Evolutionary conservation across 805 yeast species (phyloP), one percentile per base, ranked within the genome.

Genomic region (Wickerhamomyces strasburgensis): DNA sequence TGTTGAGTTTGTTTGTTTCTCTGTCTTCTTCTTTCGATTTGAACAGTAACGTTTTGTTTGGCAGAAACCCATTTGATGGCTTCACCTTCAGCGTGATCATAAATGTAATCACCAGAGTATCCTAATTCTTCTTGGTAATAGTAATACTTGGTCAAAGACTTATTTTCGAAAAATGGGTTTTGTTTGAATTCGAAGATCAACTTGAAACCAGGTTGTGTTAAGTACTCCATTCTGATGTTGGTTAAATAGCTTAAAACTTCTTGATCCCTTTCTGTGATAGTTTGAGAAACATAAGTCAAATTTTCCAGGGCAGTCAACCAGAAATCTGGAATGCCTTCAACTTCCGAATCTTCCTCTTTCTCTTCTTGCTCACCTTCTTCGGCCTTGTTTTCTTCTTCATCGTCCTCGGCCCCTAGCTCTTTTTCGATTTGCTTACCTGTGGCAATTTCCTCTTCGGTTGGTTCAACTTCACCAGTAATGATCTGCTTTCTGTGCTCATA

Each of bases 301-400:
- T 89, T 93, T 61, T 84, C 90, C 62, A 93, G 68, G 5, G 98
- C 95, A 14, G 98, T 93, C 53, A 90, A 72, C 98, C 98, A 93
- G 71, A 93, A 93, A 33, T 84, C 79, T 40, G 98, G 98, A 49
- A 93, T 76, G 46, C 98, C 98, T 44, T 69, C 70, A 34, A 68
- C 63, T 15, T 61, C 67, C 21, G 60, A 69, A 1, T 55, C 57
- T 23, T 62, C 73, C n/a, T 62, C 72, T 14, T 64, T 68, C 14
- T 63, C 72, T 18, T 58, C 67, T 14, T 61, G 65, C 8, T 58
- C 67, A 4, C 62, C 71, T 9, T 61, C 65, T 14, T 59, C 69
- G 6, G 61, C 69, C 4, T 58, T 64, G 11, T 63, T 67, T 9
- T 61, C 71, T 8, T 64, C 71, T 1, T 59, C 65, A 0, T 60